Percentiles rank a stretch among this genome's conserved stretches.
Conservation (phyloP, 2,329 filamentous ascomycete genomes). For the Aspergillus fructus region DNA sequence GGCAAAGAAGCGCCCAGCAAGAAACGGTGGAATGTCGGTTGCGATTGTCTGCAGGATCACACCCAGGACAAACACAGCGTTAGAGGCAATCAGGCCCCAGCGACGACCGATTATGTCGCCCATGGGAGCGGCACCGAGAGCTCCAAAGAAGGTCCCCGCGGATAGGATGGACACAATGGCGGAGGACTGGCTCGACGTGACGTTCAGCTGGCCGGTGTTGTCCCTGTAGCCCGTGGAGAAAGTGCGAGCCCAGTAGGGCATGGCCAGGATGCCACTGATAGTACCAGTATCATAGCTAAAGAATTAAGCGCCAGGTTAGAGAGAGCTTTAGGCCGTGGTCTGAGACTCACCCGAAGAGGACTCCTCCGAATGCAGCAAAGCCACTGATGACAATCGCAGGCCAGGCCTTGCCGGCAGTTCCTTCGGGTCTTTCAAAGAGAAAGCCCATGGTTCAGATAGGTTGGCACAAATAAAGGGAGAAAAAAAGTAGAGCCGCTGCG, state of each 20-base stretch:
- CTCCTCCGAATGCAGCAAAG: slow-evolving; percentile 7
- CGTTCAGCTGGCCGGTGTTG: slow-evolving; percentile 39
- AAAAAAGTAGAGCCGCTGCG: not conserved
- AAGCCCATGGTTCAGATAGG: not conserved
- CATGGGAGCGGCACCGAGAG: slow-evolving; percentile 66
- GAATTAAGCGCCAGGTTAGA: too few species aligned
- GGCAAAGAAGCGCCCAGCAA: slow-evolving; percentile 52
- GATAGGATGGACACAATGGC: slow-evolving; percentile 73
- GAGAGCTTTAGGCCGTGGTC: too few species aligned
- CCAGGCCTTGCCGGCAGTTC: not conserved
- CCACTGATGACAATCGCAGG: slow-evolving; percentile 6
- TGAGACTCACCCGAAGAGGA: slow-evolving; percentile 4
- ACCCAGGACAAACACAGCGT: slow-evolving; percentile 34
- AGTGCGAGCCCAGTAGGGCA: slow-evolving; percentile 43
- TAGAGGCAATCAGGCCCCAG: slow-evolving; percentile 41
- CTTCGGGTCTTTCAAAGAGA: not conserved
- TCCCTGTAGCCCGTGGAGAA: slow-evolving; percentile 38
- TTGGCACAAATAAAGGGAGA: not conserved
- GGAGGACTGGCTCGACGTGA: slow-evolving; percentile 55
- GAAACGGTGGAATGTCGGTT: slow-evolving; percentile 33
- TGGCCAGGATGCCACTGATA: slow-evolving; percentile 54
- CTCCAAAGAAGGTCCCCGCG: slow-evolving; percentile 71
- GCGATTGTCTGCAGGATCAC: slow-evolving; percentile 34
- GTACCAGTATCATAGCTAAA: slow-evolving; percentile 53
- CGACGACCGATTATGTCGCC: slow-evolving; percentile 42